Evolutionary conservation across 768 basidiomycete species (phyloP).

Genomic region (Boletus edulis): DNA sequence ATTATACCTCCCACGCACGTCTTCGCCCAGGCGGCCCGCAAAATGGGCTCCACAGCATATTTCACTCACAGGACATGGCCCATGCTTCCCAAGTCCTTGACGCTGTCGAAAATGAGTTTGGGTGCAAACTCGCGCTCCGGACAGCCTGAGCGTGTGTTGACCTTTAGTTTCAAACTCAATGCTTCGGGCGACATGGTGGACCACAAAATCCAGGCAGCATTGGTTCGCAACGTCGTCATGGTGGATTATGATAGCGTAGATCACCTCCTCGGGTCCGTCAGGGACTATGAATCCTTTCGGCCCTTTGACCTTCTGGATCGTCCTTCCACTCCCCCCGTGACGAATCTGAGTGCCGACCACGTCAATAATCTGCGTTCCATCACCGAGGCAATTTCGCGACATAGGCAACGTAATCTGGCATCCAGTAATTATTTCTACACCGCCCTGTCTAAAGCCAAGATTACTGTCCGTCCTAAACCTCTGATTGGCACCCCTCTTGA

Average conservation of each 20-base stretch:
- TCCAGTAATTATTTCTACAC: constrained; percentile 26
- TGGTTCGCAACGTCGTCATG: constrained; percentile 65
- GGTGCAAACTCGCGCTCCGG: constrained; percentile 35
- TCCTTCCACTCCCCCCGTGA: neutral
- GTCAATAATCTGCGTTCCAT: constrained; percentile 33
- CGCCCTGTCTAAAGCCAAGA: constrained; percentile 20
- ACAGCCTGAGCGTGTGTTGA: constrained; percentile 57
- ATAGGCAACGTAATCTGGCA: constrained; percentile 22
- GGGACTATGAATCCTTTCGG: constrained; percentile 8
- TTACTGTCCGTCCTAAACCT: constrained; percentile 32
- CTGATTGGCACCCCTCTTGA: constrained; percentile 30
- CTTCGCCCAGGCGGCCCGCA: constrained; percentile 56
- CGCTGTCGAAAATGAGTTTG: constrained; percentile 50
- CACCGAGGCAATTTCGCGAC: constrained; percentile 23
- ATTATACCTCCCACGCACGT: constrained; percentile 69
- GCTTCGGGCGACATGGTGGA: constrained; percentile 64
- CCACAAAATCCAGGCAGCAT: constrained; percentile 63
- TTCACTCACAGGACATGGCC: constrained; percentile 59
- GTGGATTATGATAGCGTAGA: constrained; percentile 73
- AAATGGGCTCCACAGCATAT: constrained; percentile 56
- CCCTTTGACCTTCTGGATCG: constrained; percentile 19
- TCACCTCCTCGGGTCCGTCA: constrained; percentile 35
- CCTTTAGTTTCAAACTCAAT: constrained; percentile 77
- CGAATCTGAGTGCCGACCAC: constrained; percentile 16
- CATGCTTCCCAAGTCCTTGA: constrained; percentile 66